Conservation (phyloP, 768 basidiomycete genomes). For the Floccularia luteovirens region DNA sequence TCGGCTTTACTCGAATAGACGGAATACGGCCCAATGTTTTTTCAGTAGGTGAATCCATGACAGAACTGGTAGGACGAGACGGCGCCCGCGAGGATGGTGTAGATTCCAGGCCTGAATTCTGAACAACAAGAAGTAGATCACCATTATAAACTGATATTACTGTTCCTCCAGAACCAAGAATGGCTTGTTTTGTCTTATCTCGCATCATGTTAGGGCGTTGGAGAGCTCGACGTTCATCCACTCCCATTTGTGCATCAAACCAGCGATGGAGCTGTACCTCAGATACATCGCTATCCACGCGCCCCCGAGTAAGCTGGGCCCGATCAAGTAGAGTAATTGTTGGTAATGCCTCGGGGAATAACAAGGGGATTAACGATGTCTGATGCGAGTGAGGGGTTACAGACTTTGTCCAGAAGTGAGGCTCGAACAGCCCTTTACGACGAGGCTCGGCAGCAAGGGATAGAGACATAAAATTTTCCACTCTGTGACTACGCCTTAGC, state of each 20-base stretch:
- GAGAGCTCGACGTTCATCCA: conserved; percentile 22
- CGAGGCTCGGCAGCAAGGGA: conserved; percentile 72
- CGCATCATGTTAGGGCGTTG: conserved; percentile 22
- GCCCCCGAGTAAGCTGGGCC: conserved; percentile 51
- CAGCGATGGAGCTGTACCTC: conserved; percentile 54
- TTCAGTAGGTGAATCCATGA: conserved; percentile 32
- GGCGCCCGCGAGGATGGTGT: conserved; percentile 42
- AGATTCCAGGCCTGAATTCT: conserved; percentile 40
- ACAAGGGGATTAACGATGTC: conserved; percentile 51
- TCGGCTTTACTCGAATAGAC: conserved; percentile 73
- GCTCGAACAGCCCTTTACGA: conserved; percentile 68
- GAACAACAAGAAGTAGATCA: conserved; percentile 65
- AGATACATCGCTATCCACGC: conserved; percentile 61
- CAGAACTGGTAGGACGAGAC: conserved; percentile 67
- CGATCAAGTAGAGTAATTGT: conserved; percentile 63
- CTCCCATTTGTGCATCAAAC: conserved; percentile 37
- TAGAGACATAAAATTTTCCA: conserved; percentile 74
- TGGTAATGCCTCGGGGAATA: conserved; percentile 74
- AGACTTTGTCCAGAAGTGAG: conserved; percentile 61
- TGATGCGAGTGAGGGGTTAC: conserved; percentile 26
- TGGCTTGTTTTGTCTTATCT: conserved; percentile 24
- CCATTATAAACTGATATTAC: conserved; percentile 70
- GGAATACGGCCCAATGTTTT: conserved; percentile 51
- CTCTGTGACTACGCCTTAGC: conserved; percentile 25
- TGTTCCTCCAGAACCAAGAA: conserved; percentile 52